These are phyloP conservation scores for Ophiostoma populinum DNA, from an alignment of 2,329 filamentous ascomycete genomes.

Conservation along the genomic window DNA sequence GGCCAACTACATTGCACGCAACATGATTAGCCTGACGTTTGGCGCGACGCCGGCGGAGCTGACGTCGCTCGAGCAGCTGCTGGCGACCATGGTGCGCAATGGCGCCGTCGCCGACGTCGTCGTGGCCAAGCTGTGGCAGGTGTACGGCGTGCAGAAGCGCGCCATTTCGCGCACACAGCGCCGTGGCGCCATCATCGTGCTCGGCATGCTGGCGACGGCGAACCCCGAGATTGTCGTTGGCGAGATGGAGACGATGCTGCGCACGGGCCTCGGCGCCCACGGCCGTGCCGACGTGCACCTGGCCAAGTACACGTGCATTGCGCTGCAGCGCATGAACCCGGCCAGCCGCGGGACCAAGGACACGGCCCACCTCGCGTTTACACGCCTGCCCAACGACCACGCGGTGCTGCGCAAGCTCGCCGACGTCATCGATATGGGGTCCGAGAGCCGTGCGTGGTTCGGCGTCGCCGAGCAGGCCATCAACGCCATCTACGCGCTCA, in stretches of 20 bases:
- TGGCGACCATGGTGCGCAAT: constrained; percentile 95
- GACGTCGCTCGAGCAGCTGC: constrained; percentile 83
- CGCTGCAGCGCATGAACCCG: constrained; percentile 77
- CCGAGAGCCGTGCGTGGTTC: constrained; percentile 89
- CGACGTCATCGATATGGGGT: constrained; percentile 68
- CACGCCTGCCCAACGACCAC: constrained; percentile 80
- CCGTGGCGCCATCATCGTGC: constrained; percentile 82
- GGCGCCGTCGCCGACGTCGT: constrained; percentile 75
- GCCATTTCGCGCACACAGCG: constrained; percentile 87
- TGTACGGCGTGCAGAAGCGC: constrained; percentile 84
- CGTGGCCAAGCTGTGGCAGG: constrained; percentile 87
- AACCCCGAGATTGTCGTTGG: constrained; percentile 84
- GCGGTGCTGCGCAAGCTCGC: constrained; percentile 68
- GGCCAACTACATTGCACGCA: constrained; percentile 87
- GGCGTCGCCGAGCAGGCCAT: constrained; percentile 93
- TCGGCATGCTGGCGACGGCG: constrained; percentile 90
- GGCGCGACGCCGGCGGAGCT: constrained; percentile 87
- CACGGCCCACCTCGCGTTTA: constrained; percentile 47
- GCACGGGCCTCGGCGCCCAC: constrained; percentile 68
- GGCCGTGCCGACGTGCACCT: constrained; percentile 73
- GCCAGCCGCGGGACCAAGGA: constrained; percentile 65
- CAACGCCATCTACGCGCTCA: constrained; percentile 82
- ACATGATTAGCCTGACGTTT: constrained; percentile 98
- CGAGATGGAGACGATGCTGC: constrained; percentile 87
- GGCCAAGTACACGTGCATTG: constrained; percentile 90